Evolutionary conservation across 345 rosid genomes (phyloP).

Genomic region (Citrus mangshanensis): DNA sequence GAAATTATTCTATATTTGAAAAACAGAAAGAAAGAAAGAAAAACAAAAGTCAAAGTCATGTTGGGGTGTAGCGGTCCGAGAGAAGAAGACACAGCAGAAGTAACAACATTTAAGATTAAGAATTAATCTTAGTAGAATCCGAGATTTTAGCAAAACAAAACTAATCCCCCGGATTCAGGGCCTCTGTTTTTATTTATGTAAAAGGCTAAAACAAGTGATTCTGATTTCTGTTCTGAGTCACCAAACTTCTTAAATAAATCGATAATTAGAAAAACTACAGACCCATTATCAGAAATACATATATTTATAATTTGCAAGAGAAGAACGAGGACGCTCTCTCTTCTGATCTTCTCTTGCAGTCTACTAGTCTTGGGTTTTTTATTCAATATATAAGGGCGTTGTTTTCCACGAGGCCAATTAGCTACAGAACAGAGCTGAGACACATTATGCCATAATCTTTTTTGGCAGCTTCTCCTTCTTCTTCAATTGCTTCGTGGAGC

Average conservation of each 20-base stretch:
- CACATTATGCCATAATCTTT: neutral
- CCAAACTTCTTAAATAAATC: neutral
- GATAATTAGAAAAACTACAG: neutral
- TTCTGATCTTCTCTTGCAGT: neutral
- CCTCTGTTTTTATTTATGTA: neutral
- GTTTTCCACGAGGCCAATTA: slow-evolving; percentile 19
- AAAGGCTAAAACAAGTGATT: neutral
- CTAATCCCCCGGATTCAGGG: neutral
- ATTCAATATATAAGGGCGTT: neutral
- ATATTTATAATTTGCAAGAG: neutral
- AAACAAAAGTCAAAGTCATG: neutral
- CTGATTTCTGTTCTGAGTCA: neutral
- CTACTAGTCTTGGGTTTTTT: neutral
- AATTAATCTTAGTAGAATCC: neutral
- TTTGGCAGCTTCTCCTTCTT: neutral
- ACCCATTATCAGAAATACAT: neutral
- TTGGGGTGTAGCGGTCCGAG: neutral
- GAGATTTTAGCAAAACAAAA: neutral
- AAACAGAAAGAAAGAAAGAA: neutral
- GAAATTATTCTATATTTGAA: neutral
- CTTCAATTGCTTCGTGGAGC: neutral
- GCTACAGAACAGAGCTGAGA: neutral
- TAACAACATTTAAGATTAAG: too few species aligned
- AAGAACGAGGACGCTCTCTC: neutral
- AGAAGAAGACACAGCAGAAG: neutral